Evolutionary conservation across 2,329 filamentous ascomycete genomes (phyloP), one percentile per base, ranked within the genome.

Genomic region (Plenodomus lindquistii): DNA sequence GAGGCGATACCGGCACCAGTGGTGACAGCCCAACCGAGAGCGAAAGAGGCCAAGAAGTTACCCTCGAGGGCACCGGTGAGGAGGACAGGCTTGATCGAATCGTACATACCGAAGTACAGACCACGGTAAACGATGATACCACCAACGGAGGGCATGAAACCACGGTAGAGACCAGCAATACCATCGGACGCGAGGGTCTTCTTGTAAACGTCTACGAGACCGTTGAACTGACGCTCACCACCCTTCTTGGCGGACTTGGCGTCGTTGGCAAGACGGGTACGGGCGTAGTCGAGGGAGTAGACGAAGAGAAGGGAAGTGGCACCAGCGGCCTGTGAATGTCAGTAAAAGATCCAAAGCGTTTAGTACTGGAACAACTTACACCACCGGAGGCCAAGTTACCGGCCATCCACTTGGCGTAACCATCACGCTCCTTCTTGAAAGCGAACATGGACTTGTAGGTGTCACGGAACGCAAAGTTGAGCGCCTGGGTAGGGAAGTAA

Each of bases 41-140:
- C 75, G 91, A 99, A 99, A 68, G 94, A 99, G 79, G 94, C 94
- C 74, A 99, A 83, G 92, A 99, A 99, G 90, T 93, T 97, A 83
- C 92, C 92, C 82, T 91, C 86, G 72, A 99, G 91, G 78, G 77
- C 60, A 77, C 94, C 94, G 77, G 88, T 85, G 66, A 99, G 91
- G 81, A 97, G 79, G 75, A 97, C 90, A 71, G 94, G 94, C 91
- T 99, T 99, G 86, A 99, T 87, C 71, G 94, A 99, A 84, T 99
- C 94, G 91, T 99, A 99, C 89, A 99, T 89, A 78, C 94, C 94
- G 89, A 99, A 99, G 92, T 99, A 99, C 73, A 99, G 91, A 97
- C 94, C 94, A 91, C 94, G 94, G 91, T 99, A 99, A 83, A 99
- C 94, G 73, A 99, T 81, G 80, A 99, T 99, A 88, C 94, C 94